Base-by-base conservation (phyloP, 257 asterid species). In the Marsdenia floribunda region DNA sequence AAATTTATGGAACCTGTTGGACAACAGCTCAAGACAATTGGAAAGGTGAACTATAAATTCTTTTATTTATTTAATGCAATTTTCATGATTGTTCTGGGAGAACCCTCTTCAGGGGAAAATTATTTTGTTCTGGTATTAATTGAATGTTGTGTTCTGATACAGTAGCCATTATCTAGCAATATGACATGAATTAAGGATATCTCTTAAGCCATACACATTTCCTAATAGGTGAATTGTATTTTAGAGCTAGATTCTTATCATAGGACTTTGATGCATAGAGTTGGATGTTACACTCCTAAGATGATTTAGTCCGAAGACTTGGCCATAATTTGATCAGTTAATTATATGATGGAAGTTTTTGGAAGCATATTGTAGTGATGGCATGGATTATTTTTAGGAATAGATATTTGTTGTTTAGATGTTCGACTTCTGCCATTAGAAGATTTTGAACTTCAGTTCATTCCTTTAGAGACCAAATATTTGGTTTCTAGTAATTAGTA, bases 1-100 rank as follows among this genome's bases (percentile, higher is more conserved):
- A 95, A 89, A 77, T 95, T 95, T 77, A 85, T 92, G 88, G 94
- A 92, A 86, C 99, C 99, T 10, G 90, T 95, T 63, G 98, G 91
- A 1, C 88, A 96, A 66, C 93, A 95, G 86, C 96, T 95, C 77
- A 85, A 87, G 84, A 63, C 86, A 60, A 78, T 90, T 73, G 98
- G 97, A 80, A 89, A 84, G 88, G 99, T 90, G 26, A 69, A 60
- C 74, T 47, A n/a, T 35, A 35, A 65, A 50, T 54, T 68, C 2
- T 26, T 54, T 22, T 50, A 19, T 2, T 38, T 38, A 16, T 7
- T 38, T 38, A 37, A 3, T 33, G 19, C 61, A 73, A 47, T 19
- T 55, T 16, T 37, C 24, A 59, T 60, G 46, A 52, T 75, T 33
- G 44, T 37, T 75, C 21, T 22, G 5, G 6, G 26, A 11, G 57